Percentiles rank a stretch among this genome's conserved stretches.
Conservation (phyloP, 371 early-diverging fungal species). For the Chytridiales sp. region DNA sequence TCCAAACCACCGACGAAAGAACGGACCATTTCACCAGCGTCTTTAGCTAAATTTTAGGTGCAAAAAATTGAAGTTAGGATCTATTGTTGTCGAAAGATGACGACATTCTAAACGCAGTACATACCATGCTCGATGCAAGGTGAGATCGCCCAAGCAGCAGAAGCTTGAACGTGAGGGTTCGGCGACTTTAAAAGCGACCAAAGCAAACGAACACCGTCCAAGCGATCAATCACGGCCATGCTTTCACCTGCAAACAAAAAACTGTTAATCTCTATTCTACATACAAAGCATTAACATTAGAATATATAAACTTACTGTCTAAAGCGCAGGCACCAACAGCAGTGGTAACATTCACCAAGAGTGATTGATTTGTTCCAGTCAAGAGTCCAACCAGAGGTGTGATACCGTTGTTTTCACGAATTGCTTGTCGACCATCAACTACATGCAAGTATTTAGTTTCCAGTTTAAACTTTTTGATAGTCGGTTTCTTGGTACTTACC, state of each 20-base stretch:
- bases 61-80: not conserved
- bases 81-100: no score
- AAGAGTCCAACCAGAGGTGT: conserved; percentile 56
- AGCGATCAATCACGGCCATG: conserved; percentile 57
- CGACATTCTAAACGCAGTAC: not conserved
- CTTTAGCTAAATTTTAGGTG: conserved; percentile 45
- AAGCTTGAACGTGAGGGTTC: conserved; percentile 55
- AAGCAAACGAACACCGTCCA: conserved; percentile 60
- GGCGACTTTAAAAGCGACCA: conserved; percentile 60
- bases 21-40: conserved; percentile 64
- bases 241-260: conserved; percentile 47
- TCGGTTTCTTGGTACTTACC: conserved; percentile 36
- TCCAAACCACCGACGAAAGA: conserved; percentile 64
- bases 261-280: no score
- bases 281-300: no score
- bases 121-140: conserved; percentile 62
- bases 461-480: no score
- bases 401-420: conserved; percentile 55
- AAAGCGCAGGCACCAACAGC: conserved; percentile 59
- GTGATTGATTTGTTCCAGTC: conserved; percentile 55
- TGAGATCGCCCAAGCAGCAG: conserved; percentile 62
- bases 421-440: conserved; percentile 54
- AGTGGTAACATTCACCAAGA: conserved; percentile 58
- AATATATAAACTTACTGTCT: conserved; percentile 37
- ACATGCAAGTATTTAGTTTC: no score